Conservation (phyloP, 106 monocot genomes). For the Xerophyta viscosa region DNA sequence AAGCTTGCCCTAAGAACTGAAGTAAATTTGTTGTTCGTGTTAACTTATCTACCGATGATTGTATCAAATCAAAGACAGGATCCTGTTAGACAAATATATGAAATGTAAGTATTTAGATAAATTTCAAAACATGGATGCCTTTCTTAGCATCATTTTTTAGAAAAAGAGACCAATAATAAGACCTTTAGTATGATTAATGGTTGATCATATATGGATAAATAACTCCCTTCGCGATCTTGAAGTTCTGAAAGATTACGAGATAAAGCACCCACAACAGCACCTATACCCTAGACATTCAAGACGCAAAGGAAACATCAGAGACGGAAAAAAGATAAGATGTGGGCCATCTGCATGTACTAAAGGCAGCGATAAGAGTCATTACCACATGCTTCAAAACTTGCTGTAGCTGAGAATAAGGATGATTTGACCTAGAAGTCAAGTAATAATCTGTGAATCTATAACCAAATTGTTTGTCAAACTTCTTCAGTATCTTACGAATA, state of each 20-base stretch:
- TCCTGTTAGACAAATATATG: constrained; percentile 34
- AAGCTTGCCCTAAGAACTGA: constrained; percentile 84
- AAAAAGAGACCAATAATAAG: background rate
- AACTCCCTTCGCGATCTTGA: constrained; percentile 76
- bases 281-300: constrained; percentile 51
- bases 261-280: constrained; percentile 93
- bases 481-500: constrained; percentile 92
- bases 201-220: constrained; percentile 89
- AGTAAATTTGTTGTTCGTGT: constrained; percentile 84
- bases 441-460: constrained; percentile 89
- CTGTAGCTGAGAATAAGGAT: constrained; percentile 96
- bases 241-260: constrained; percentile 86
- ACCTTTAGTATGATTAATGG: constrained; percentile 67
- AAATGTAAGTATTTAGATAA: background rate
- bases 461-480: constrained; percentile 86
- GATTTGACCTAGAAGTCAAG: constrained; percentile 76
- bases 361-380: constrained; percentile 10
- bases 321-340: too few species aligned
- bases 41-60: constrained; percentile 69
- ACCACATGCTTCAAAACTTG: constrained; percentile 99
- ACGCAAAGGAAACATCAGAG: background rate
- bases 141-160: too few species aligned
- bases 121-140: background rate
- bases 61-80: constrained; percentile 72
- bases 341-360: background rate